Conservation (phyloP, 2,329 filamentous ascomycete genomes). For the Cytospora schulzeri region DNA sequence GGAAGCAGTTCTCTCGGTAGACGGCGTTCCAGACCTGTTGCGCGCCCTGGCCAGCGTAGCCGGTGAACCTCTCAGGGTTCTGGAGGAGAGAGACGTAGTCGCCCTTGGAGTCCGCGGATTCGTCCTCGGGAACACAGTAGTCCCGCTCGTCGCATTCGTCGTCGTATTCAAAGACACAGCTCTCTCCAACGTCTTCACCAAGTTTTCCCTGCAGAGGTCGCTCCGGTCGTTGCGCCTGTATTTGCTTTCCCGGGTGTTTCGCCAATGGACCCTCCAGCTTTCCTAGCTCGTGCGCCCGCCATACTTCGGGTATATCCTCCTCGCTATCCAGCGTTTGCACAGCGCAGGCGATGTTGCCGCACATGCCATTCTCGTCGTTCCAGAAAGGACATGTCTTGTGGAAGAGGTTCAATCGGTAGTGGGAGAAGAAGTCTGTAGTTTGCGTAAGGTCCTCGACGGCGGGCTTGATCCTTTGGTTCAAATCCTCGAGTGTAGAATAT, state of each 20-base stretch:
- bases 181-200: slow-evolving; percentile 87
- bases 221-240: slow-evolving; percentile 70
- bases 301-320: slow-evolving; percentile 87
- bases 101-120: slow-evolving; percentile 81
- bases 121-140: slow-evolving; percentile 95
- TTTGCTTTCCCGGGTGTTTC: slow-evolving; percentile 78
- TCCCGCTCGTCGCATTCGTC: slow-evolving; percentile 96
- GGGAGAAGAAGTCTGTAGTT: slow-evolving; percentile 95
- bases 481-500: slow-evolving; percentile 82
- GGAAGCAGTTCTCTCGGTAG: slow-evolving; percentile 96
- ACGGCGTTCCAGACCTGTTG: slow-evolving; percentile 95
- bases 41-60: slow-evolving; percentile 82
- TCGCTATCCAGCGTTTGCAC: slow-evolving; percentile 95
- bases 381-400: slow-evolving; percentile 96
- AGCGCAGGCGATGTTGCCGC: slow-evolving; percentile 94
- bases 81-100: slow-evolving; percentile 94
- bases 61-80: slow-evolving; percentile 95
- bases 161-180: slow-evolving; percentile 95
- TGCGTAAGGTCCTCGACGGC: slow-evolving; percentile 78
- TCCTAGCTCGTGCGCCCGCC: slow-evolving; percentile 88
- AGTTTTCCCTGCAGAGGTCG: slow-evolving; percentile 79
- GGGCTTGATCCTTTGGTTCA: slow-evolving; percentile 78
- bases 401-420: slow-evolving; percentile 94
- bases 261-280: slow-evolving; percentile 90
- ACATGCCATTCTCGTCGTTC: slow-evolving; percentile 90